Evolutionary conservation across 2,329 filamentous ascomycete species (phyloP).

Genomic region (Botrytis medusae): DNA sequence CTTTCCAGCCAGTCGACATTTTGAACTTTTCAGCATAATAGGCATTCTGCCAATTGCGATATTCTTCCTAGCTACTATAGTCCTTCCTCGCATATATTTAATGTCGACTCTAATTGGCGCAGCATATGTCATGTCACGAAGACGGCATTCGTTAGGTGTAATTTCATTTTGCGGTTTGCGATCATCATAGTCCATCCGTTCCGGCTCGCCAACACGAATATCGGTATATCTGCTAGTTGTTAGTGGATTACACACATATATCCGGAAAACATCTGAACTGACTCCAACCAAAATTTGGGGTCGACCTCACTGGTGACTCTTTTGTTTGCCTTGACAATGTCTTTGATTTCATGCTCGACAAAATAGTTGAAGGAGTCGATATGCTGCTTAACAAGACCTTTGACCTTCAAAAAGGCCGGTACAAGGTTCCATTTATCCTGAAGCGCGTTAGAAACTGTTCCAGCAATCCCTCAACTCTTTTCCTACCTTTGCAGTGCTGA

Average conservation of each 20-base stretch:
- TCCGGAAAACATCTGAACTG: conserved; percentile 24
- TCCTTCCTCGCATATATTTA: conserved; percentile 79
- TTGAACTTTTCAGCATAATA: conserved; percentile 94
- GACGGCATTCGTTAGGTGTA: conserved; percentile 92
- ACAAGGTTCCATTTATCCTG: conserved; percentile 96
- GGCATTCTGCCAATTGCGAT: conserved; percentile 88
- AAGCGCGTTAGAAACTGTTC: conserved; percentile 45
- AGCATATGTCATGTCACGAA: conserved; percentile 97
- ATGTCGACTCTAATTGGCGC: conserved; percentile 93
- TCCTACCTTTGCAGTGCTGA: conserved; percentile 57
- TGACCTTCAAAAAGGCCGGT: conserved; percentile 97
- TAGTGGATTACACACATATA: not conserved
- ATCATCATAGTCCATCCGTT: conserved; percentile 74
- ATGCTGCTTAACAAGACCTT: conserved; percentile 87
- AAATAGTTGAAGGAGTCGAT: conserved; percentile 97
- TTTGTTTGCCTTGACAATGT: conserved; percentile 90
- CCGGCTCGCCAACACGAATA: conserved; percentile 81
- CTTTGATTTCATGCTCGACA: conserved; percentile 92
- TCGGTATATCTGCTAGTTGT: conserved; percentile 63
- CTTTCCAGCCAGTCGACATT: conserved; percentile 82
- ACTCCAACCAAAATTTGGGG: conserved; percentile 86
- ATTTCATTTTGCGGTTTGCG: conserved; percentile 70
- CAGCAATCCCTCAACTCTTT: no score
- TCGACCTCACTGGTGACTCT: conserved; percentile 90
- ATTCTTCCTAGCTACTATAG: conserved; percentile 70